These are phyloP conservation scores for Penicillium crystallinum DNA, from an alignment of 495 filamentous ascomycete genomes.

Conservation along the genomic window DNA sequence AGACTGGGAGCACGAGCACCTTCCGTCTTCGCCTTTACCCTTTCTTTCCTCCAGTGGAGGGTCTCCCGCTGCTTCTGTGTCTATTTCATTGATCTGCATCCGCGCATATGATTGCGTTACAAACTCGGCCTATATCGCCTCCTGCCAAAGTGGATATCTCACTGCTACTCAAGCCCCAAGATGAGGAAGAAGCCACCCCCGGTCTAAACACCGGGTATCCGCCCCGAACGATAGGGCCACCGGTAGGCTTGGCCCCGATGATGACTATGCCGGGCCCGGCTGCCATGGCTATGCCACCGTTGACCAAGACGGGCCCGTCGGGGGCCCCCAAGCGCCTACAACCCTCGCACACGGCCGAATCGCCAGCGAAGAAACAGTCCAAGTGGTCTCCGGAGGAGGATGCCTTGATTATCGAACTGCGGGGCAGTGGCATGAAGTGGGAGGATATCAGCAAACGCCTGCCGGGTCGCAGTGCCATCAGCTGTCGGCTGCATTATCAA, in stretches of 20 bases:
- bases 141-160: slow-evolving; percentile 86
- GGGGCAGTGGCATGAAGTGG: slow-evolving; percentile 92
- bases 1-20: slow-evolving; percentile 11
- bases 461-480: slow-evolving; percentile 86
- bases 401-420: slow-evolving; percentile 79
- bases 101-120: slow-evolving; percentile 52
- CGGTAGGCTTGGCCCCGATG: slow-evolving; percentile 31
- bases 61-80: neutral
- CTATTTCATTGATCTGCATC: slow-evolving; percentile 14
- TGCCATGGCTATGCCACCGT: slow-evolving; percentile 23
- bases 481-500: slow-evolving; percentile 92
- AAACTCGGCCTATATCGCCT: slow-evolving; percentile 42
- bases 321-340: slow-evolving; percentile 48
- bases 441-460: slow-evolving; percentile 91
- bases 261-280: slow-evolving; percentile 27
- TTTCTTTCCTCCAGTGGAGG: neutral
- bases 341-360: slow-evolving; percentile 52
- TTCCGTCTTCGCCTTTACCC: neutral
- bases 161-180: slow-evolving; percentile 69
- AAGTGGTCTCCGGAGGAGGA: slow-evolving; percentile 96
- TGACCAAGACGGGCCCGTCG: slow-evolving; percentile 30
- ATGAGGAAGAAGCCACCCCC: slow-evolving; percentile 68
- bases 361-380: slow-evolving; percentile 87
- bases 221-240: slow-evolving; percentile 46
- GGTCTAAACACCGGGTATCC: slow-evolving; percentile 48